A percentile compares a stretch with the other conserved stretches of the same genome.
These are phyloP conservation scores for Dactylellina haptotyla DNA, from an alignment of 2,329 filamentous ascomycete genomes.

Conservation along the genomic window DNA sequence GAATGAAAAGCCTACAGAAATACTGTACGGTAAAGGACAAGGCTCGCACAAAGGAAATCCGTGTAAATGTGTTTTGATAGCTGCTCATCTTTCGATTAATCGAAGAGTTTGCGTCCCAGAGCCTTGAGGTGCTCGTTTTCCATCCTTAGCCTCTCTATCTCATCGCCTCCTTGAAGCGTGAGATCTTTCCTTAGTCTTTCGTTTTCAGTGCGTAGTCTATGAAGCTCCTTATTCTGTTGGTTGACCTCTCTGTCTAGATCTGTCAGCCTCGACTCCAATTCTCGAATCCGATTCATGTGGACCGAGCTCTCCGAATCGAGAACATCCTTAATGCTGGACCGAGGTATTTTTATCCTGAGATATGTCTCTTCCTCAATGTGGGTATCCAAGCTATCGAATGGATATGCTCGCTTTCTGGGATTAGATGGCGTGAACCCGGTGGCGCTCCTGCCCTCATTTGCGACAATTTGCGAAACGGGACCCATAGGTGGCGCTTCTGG, in stretches of 20 bases:
- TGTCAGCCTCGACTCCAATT: constrained; percentile 28
- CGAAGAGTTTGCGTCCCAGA: constrained; percentile 47
- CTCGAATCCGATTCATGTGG: constrained; percentile 22
- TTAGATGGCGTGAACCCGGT: constrained; percentile 45
- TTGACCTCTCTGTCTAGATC: constrained; percentile 41
- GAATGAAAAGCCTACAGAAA: constrained; percentile 21
- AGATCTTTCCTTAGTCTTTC: constrained; percentile 48
- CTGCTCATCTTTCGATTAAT: constrained; percentile 9
- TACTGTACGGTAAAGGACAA: constrained; percentile 24
- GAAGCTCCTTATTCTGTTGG: constrained; percentile 41
- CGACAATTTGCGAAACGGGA: constrained; percentile 25
- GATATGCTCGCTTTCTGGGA: constrained; percentile 47
- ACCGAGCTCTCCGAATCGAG: constrained; percentile 25
- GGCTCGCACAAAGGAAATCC: constrained; percentile 41
- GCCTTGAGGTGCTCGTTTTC: constrained; percentile 52
- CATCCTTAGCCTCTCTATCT: constrained; percentile 42
- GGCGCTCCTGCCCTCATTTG: constrained; percentile 44
- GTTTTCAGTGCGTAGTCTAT: constrained; percentile 46
- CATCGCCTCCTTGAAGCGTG: constrained; percentile 49
- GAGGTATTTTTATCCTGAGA: constrained; percentile 41
- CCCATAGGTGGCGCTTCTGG: constrained; percentile 50
- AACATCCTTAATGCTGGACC: constrained; percentile 41
- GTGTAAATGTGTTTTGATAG: constrained; percentile 12
- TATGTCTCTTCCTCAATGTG: constrained; percentile 41
- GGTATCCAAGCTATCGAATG: constrained; percentile 45